phyloP scores from a whole-genome alignment of 495 filamentous ascomycete species.

The Cryomyces minteri region DNA sequence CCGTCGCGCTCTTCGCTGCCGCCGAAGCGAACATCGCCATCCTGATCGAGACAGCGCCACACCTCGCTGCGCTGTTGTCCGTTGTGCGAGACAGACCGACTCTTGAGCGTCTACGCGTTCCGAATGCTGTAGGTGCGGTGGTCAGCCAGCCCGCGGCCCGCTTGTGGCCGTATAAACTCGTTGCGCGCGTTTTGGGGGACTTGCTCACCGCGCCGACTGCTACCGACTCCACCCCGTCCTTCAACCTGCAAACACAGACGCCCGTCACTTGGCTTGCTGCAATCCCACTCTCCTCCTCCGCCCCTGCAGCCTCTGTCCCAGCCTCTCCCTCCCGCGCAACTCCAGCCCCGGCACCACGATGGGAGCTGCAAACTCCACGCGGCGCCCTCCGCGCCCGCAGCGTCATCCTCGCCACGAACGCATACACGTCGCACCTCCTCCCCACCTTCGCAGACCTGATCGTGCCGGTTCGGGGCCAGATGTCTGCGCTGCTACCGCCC shows the following conservation, averaged over 20 bases:
- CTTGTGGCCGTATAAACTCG: conserved; percentile 68
- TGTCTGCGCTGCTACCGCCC: conserved; percentile 46
- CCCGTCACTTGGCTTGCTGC: conserved; percentile 32
- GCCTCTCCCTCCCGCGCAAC: too few species aligned
- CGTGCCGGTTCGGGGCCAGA: conserved; percentile 57
- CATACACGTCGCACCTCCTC: conserved; percentile 53
- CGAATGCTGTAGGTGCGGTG: conserved; percentile 21
- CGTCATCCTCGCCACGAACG: conserved; percentile 66
- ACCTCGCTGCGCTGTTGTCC: conserved; percentile 23
- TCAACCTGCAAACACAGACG: conserved; percentile 37
- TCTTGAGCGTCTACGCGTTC: conserved; percentile 3
- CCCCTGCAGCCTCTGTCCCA: too few species aligned
- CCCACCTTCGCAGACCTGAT: conserved; percentile 50
- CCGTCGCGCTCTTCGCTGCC: conserved; percentile 24
- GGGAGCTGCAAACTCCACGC: conserved; percentile 14
- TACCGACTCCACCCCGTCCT: too few species aligned
- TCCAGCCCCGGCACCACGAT: too few species aligned
- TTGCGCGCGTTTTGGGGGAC: conserved; percentile 41
- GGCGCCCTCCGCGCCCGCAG: conserved; percentile 38
- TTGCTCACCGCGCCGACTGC: conserved; percentile 18
- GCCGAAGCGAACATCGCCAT: conserved; percentile 23
- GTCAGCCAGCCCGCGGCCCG: conserved; percentile 27
- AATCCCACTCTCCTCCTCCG: background rate
- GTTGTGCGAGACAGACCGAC: conserved; percentile 15
- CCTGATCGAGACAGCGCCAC: conserved; percentile 29